Conservation (phyloP, 305 asterid genomes). For the Fraxinus velutina region DNA sequence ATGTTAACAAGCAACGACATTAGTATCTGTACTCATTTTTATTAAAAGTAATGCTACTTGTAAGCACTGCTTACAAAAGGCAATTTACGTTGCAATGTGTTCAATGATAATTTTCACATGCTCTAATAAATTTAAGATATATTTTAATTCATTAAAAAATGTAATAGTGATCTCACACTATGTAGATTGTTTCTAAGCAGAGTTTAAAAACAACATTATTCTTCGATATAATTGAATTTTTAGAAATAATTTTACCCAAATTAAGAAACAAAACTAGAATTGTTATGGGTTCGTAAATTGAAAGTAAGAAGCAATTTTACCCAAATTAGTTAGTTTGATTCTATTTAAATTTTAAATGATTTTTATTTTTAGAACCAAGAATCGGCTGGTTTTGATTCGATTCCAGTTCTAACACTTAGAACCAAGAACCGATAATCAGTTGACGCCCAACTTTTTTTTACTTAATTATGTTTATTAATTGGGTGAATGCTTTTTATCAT, state of each 20-base stretch:
- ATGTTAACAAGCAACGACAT: no score
- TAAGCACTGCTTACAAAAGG: no score
- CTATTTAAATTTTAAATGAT: no score
- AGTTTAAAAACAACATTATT: no score
- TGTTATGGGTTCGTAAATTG: neutral
- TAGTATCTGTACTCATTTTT: no score
- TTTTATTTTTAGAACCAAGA: neutral
- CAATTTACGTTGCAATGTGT: no score
- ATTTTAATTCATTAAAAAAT: neutral
- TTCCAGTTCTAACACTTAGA: neutral
- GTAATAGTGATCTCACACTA: neutral
- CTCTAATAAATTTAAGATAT: neutral
- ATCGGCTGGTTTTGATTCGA: neutral
- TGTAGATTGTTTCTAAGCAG: neutral
- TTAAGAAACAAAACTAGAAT: neutral
- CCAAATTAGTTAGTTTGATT: neutral
- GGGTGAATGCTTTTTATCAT: neutral
- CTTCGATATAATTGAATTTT: no score
- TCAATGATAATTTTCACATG: no score
- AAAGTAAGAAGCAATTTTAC: no score
- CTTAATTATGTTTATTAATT: no score
- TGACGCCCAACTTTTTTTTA: neutral
- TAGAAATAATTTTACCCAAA: no score
- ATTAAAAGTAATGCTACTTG: no score
- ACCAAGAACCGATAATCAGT: neutral